Conservation (phyloP, 2,329 filamentous ascomycete species). For the Botrytis galanthina region DNA sequence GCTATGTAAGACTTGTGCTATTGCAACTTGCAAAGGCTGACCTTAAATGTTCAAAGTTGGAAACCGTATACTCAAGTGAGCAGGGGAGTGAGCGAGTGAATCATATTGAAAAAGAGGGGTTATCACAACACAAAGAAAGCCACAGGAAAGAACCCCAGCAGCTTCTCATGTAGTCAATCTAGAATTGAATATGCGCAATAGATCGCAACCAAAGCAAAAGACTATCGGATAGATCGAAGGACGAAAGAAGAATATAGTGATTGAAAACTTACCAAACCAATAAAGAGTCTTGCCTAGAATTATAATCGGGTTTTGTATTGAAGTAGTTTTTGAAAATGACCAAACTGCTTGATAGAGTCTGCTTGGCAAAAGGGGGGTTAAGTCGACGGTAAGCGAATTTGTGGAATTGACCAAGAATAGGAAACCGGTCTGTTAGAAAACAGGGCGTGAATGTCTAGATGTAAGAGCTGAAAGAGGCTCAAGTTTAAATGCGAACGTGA, state of each 20-base stretch:
- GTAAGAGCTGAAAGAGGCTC: slow-evolving; percentile 5
- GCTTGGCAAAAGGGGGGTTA: slow-evolving; percentile 4
- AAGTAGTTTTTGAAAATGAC: not conserved
- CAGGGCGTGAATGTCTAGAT: slow-evolving; percentile 1
- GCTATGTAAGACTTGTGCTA: not conserved
- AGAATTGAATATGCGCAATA: not conserved
- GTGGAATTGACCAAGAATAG: not conserved
- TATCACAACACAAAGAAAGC: not conserved
- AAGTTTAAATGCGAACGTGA: slow-evolving; percentile 9
- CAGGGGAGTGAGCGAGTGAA: slow-evolving; percentile 2
- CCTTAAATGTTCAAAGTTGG: not conserved
- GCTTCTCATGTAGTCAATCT: not conserved
- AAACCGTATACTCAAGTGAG: not conserved
- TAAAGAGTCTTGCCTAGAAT: not conserved
- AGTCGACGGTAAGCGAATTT: slow-evolving; percentile 16
- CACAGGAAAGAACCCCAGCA: not conserved
- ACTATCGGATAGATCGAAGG: not conserved
- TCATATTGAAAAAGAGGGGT: not conserved
- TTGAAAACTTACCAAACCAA: slow-evolving; percentile 6
- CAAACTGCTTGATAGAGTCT: not conserved
- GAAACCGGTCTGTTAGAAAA: not conserved
- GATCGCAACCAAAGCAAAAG: not conserved
- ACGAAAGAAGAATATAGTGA: not conserved
- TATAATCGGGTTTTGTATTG: not conserved
- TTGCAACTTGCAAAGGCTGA: not conserved